Conservation (phyloP, 2,329 filamentous ascomycete species). For the Botrytis squamosa region DNA sequence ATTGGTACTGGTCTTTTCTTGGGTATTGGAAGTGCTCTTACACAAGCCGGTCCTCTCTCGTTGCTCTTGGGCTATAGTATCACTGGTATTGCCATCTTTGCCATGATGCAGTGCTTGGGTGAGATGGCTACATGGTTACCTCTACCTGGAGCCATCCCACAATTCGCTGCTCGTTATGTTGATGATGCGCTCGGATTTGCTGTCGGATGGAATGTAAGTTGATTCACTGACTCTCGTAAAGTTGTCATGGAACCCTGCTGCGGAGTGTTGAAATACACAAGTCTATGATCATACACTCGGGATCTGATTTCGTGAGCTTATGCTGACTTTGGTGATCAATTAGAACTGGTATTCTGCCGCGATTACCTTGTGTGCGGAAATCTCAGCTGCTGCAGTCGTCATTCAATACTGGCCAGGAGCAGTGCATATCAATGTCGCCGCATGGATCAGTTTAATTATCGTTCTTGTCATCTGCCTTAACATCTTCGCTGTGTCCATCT, state of each 20-base stretch:
- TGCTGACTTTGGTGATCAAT: constrained; percentile 17
- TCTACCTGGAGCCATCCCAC: constrained; percentile 52
- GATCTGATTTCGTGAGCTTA: not conserved
- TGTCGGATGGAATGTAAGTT: constrained; percentile 60
- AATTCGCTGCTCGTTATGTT: constrained; percentile 44
- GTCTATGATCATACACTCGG: not conserved
- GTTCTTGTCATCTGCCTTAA: constrained; percentile 46
- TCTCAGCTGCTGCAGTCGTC: constrained; percentile 49
- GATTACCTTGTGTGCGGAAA: constrained; percentile 47
- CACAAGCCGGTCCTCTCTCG: constrained; percentile 53
- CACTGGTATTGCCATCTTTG: constrained; percentile 51
- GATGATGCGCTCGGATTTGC: constrained; percentile 57
- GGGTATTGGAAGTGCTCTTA: constrained; percentile 52
- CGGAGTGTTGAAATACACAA: not conserved
- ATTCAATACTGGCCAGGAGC: constrained; percentile 49
- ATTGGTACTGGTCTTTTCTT: constrained; percentile 57
- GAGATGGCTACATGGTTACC: constrained; percentile 54
- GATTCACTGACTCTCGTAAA: constrained; percentile 54
- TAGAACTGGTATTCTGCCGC: constrained; percentile 38
- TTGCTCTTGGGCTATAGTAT: constrained; percentile 53
- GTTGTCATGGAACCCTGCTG: too few species aligned
- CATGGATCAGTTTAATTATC: constrained; percentile 46
- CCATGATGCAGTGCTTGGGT: constrained; percentile 51
- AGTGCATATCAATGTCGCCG: constrained; percentile 35
- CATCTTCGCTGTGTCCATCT: constrained; percentile 56